phyloP scores from a whole-genome alignment of 106 monocot species.

The Platanthera guangdongensis region DNA sequence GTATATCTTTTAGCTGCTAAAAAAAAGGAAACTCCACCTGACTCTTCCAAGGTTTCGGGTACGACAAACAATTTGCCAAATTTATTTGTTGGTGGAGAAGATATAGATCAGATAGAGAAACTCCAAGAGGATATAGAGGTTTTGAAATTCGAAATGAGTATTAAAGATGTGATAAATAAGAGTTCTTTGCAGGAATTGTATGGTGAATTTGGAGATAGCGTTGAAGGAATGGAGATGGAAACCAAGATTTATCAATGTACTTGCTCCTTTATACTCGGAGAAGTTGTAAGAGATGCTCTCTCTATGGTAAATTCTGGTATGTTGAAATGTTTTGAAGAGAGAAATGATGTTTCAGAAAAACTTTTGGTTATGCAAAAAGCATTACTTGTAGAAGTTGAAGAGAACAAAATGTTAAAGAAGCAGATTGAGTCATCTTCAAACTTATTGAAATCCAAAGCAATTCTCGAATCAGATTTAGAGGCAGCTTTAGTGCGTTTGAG shows the following conservation, averaged over 20 bases:
- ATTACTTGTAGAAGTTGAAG: constrained; percentile 24
- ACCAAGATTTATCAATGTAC: constrained; percentile 21
- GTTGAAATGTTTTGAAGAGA: constrained; percentile 20
- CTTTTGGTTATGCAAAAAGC: constrained; percentile 28
- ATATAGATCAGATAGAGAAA: constrained; percentile 18
- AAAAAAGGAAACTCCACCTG: constrained; percentile 16
- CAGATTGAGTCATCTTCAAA: constrained; percentile 19
- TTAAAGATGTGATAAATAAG: constrained; percentile 30
- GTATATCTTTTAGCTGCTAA: constrained; percentile 21
- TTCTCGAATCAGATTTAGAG: constrained; percentile 18
- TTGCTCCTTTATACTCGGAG: constrained; percentile 20
- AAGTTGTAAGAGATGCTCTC: constrained; percentile 18
- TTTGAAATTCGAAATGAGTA: constrained; percentile 25
- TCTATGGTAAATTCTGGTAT: constrained; percentile 16
- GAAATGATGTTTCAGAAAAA: constrained; percentile 7
- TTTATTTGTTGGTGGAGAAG: constrained; percentile 14
- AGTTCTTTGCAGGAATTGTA: constrained; percentile 19
- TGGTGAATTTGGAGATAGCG: constrained; percentile 9
- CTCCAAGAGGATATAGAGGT: constrained; percentile 33
- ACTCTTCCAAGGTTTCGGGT: constrained; percentile 18
- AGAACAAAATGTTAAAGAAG: constrained; percentile 31
- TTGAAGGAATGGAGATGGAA: constrained; percentile 19
- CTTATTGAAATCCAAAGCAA: constrained; percentile 31
- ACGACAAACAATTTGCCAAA: constrained; percentile 12
- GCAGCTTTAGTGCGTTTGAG: constrained; percentile 23